These are phyloP conservation scores for Noccaea caerulescens DNA, from an alignment of 345 rosid species.

Conservation along the genomic window DNA sequence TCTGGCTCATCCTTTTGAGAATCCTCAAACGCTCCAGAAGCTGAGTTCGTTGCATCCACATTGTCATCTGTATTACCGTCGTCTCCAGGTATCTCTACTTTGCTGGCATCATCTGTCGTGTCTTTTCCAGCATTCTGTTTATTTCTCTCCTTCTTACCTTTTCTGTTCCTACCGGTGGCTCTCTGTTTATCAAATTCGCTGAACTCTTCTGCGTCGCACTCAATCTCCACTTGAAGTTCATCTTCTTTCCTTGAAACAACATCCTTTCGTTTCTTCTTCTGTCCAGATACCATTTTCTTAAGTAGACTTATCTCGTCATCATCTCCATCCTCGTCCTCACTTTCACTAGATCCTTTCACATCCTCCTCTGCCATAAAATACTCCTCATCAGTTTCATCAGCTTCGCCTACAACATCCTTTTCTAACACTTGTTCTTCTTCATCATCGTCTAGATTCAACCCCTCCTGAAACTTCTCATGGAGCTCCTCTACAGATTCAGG, in stretches of 20 bases:
- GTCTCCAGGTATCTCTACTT: slow-evolving; percentile 36
- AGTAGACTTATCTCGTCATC: slow-evolving; percentile 64
- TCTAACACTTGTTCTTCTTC: slow-evolving; percentile 39
- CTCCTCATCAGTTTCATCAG: slow-evolving; percentile 47
- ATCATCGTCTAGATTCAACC: slow-evolving; percentile 45
- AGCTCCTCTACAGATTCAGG: slow-evolving; percentile 51
- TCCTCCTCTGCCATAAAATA: slow-evolving; percentile 44
- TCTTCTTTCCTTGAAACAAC: slow-evolving; percentile 41
- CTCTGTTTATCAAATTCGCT: slow-evolving; percentile 55
- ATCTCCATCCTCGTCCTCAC: slow-evolving; percentile 39
- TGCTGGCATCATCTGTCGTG: slow-evolving; percentile 40
- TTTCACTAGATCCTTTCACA: slow-evolving; percentile 41
- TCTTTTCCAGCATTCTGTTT: slow-evolving; percentile 47
- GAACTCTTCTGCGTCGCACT: slow-evolving; percentile 46
- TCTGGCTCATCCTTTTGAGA: slow-evolving; percentile 38
- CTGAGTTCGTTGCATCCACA: slow-evolving; percentile 38
- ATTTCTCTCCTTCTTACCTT: slow-evolving; percentile 55
- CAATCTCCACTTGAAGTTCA: slow-evolving; percentile 48
- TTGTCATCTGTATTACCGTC: slow-evolving; percentile 42
- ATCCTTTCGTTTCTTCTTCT: slow-evolving; percentile 53
- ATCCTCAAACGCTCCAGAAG: slow-evolving; percentile 36
- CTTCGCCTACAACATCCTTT: slow-evolving; percentile 31
- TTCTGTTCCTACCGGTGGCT: slow-evolving; percentile 53
- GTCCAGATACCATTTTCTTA: slow-evolving; percentile 68
- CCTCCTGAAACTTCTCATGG: slow-evolving; percentile 55